Conservation (phyloP, 2,329 filamentous ascomycete genomes). For the Hortaea werneckii region DNA sequence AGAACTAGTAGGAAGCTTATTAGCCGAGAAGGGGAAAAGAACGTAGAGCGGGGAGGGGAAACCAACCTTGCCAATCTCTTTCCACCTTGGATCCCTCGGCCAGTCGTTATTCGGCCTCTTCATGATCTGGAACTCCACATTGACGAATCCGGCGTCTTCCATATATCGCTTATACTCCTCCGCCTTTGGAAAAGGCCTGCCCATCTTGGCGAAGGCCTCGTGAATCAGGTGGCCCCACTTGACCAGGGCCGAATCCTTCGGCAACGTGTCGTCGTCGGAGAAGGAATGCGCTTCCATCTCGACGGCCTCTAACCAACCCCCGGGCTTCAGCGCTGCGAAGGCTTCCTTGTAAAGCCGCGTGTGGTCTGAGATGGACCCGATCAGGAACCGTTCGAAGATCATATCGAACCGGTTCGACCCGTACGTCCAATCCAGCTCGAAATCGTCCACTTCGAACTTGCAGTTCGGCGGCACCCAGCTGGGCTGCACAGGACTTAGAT, state of each 20-base stretch:
- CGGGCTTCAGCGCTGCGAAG: slow-evolving; percentile 27
- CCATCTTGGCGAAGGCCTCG: slow-evolving; percentile 11
- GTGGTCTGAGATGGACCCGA: slow-evolving; percentile 16
- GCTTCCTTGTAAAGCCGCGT: slow-evolving; percentile 21
- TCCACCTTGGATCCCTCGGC: slow-evolving; percentile 20
- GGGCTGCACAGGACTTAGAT: slow-evolving; percentile 28
- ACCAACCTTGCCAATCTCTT: slow-evolving; percentile 7
- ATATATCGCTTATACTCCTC: slow-evolving; percentile 11
- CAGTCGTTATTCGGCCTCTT: slow-evolving; percentile 19
- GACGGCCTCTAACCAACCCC: slow-evolving; percentile 34
- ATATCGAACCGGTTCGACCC: slow-evolving; percentile 29
- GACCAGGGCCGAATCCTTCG: slow-evolving; percentile 10
- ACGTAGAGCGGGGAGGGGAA: neutral
- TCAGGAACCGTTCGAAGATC: slow-evolving; percentile 31
- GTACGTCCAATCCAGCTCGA: slow-evolving; percentile 28
- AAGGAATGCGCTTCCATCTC: slow-evolving; percentile 32
- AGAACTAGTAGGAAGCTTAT: slow-evolving; percentile 5
- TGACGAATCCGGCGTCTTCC: slow-evolving; percentile 17
- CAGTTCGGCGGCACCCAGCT: slow-evolving; percentile 24
- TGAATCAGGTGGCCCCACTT: slow-evolving; percentile 9
- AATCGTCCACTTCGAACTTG: slow-evolving; percentile 23
- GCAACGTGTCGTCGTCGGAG: slow-evolving; percentile 32
- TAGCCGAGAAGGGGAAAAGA: neutral
- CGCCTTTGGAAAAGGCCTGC: slow-evolving; percentile 5
- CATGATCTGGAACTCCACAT: slow-evolving; percentile 13